phyloP scores from a whole-genome alignment of 768 basidiomycete species.

The Mycena sanguinolenta region DNA sequence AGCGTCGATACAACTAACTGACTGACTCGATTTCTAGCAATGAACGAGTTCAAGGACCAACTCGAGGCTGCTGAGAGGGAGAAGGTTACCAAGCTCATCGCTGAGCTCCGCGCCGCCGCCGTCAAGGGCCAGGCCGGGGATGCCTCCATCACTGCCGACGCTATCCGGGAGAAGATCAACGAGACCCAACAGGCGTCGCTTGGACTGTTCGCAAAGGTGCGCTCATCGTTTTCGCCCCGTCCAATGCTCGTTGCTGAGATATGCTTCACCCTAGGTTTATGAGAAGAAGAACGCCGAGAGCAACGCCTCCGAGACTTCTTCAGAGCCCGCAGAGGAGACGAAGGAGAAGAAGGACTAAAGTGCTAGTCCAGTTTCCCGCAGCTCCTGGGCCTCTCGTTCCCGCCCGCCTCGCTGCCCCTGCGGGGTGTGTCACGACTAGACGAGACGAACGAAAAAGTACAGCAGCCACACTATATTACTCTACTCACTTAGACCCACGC shows the following conservation, averaged over 20 bases:
- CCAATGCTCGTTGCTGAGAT: background rate
- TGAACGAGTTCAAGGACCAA: conserved; percentile 98
- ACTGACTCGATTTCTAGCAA: conserved; percentile 62
- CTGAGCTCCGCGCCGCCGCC: conserved; percentile 90
- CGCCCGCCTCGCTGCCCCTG: conserved; percentile 20
- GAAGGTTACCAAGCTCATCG: conserved; percentile 89
- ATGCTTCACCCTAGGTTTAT: conserved; percentile 64
- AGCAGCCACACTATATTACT: conserved; percentile 29
- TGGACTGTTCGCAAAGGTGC: conserved; percentile 95
- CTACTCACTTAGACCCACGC: conserved; percentile 26
- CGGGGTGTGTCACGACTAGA: conserved; percentile 19
- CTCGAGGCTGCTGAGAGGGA: conserved; percentile 93
- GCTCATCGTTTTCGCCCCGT: conserved; percentile 1
- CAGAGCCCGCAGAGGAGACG: conserved; percentile 55
- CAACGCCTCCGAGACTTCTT: conserved; percentile 55
- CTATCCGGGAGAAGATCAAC: conserved; percentile 92
- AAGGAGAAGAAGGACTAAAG: conserved; percentile 90
- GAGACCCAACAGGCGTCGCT: conserved; percentile 96
- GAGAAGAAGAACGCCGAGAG: conserved; percentile 91
- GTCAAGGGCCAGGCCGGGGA: conserved; percentile 93
- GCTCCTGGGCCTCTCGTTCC: conserved; percentile 31
- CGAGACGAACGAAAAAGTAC: conserved; percentile 34
- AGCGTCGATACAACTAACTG: background rate
- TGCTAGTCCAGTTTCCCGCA: background rate
- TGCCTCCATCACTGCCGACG: conserved; percentile 82